Conservation (phyloP, 352 stramenopile genomes). For the Halophytophthora polymorphica region DNA sequence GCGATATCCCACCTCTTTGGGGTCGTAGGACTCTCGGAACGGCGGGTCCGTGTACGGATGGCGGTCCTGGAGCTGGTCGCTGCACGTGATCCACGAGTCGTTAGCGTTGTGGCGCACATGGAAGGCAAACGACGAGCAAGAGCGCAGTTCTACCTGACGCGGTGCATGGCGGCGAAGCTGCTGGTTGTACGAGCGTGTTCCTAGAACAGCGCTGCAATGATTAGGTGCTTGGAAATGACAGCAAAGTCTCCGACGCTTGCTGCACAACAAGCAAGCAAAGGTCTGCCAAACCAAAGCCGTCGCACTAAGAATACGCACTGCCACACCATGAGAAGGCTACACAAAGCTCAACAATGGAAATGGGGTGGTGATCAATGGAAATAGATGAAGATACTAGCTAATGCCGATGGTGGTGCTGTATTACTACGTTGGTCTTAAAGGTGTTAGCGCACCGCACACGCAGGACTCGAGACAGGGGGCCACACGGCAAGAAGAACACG, state of each 20-base stretch:
- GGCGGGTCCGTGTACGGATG: slow-evolving; percentile 53
- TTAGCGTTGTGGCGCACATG: background rate
- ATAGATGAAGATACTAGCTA: slow-evolving; percentile 5
- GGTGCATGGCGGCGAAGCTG: slow-evolving; percentile 36
- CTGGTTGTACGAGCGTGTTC: background rate
- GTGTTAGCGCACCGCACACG: slow-evolving; percentile 6
- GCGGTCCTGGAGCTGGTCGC: slow-evolving; percentile 58
- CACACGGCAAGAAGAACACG: slow-evolving; percentile 6
- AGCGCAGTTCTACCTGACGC: slow-evolving; percentile 32
- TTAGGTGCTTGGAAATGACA: background rate
- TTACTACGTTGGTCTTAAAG: slow-evolving; percentile 5
- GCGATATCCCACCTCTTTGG: slow-evolving; percentile 30
- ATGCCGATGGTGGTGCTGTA: slow-evolving; percentile 5
- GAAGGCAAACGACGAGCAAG: background rate
- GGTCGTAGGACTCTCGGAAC: slow-evolving; percentile 58
- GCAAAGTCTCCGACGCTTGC: no score
- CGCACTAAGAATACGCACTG: background rate
- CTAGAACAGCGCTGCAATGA: background rate
- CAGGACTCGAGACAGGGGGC: background rate
- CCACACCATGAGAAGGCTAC: background rate
- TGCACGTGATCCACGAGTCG: slow-evolving; percentile 3
- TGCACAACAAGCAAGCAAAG: no score
- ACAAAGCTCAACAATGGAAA: slow-evolving; percentile 1
- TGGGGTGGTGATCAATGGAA: background rate
- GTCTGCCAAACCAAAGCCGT: no score